Conservation (phyloP, 2,329 filamentous ascomycete genomes). For the Pseudogymnoascus sp. region DNA sequence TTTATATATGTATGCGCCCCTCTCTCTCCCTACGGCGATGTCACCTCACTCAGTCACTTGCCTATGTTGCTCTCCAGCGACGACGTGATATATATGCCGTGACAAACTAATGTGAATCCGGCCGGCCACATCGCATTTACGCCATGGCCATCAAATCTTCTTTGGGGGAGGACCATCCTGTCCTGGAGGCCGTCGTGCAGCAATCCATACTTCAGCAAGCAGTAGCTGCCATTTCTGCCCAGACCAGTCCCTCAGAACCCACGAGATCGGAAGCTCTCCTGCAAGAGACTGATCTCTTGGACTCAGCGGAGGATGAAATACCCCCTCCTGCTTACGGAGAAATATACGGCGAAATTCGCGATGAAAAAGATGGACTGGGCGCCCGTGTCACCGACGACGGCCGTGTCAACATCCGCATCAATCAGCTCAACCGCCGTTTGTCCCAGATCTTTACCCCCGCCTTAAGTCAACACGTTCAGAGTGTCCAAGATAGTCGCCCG, state of each 20-base stretch:
- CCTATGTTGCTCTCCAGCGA: conserved; percentile 15
- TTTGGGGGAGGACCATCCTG: too few relatives aligned
- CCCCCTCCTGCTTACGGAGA: conserved; percentile 36
- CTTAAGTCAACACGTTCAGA: conserved; percentile 38
- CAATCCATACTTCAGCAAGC: too few relatives aligned
- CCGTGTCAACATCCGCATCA: conserved; percentile 71
- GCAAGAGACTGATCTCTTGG: conserved; percentile 22
- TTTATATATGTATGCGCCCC: not conserved
- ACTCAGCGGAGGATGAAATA: conserved; percentile 22
- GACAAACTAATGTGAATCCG: not conserved
- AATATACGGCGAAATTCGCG: conserved; percentile 31
- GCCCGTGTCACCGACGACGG: conserved; percentile 48
- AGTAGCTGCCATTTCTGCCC: too few relatives aligned
- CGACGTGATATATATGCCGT: conserved; percentile 11
- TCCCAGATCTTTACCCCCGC: conserved; percentile 61
- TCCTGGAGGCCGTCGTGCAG: too few relatives aligned
- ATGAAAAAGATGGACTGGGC: conserved; percentile 32
- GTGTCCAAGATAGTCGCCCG: not conserved
- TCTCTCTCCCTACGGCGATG: conserved; percentile 10
- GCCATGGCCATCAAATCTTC: too few relatives aligned
- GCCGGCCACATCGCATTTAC: too few relatives aligned
- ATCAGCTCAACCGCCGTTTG: conserved; percentile 58
- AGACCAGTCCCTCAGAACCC: too few relatives aligned
- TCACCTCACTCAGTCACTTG: conserved; percentile 17
- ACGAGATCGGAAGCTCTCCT: conserved; percentile 7